These are phyloP conservation scores for Pyricularia pennisetigena DNA, from an alignment of 2,329 filamentous ascomycete species.

Conservation along the genomic window DNA sequence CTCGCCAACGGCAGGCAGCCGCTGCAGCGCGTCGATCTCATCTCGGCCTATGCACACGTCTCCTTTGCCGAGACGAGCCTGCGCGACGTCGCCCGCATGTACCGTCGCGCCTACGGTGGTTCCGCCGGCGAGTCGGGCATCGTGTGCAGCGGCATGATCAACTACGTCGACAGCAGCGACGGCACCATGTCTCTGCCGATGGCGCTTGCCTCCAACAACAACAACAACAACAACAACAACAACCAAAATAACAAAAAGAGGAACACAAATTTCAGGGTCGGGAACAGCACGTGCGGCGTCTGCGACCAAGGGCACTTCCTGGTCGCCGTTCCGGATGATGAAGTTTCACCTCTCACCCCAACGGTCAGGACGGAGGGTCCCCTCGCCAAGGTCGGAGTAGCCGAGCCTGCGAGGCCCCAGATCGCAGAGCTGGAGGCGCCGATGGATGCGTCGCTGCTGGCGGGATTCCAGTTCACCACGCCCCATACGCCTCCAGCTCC, in stretches of 20 bases:
- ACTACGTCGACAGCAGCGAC: conserved; percentile 5
- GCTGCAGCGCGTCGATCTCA: conserved; percentile 39
- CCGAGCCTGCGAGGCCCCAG: neutral
- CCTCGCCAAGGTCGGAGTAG: neutral
- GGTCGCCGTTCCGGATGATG: neutral
- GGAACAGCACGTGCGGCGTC: conserved; percentile 1
- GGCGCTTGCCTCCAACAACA: conserved; percentile 7
- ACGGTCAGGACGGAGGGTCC: neutral
- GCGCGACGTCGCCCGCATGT: conserved; percentile 44
- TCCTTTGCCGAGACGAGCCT: conserved; percentile 38
- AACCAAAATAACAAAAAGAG: conserved; percentile 1
- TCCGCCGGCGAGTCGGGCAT: conserved; percentile 34
- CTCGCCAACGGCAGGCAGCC: conserved; percentile 39
- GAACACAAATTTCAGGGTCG: neutral
- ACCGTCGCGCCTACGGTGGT: conserved; percentile 46
- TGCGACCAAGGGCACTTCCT: neutral
- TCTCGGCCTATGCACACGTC: conserved; percentile 47
- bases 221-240: conserved; percentile 1
- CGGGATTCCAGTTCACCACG: conserved; percentile 8
- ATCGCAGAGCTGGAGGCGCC: conserved; percentile 10
- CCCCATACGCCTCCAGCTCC: neutral
- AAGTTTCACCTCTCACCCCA: neutral
- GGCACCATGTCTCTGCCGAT: conserved; percentile 9
- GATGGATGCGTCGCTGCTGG: conserved; percentile 3
- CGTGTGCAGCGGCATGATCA: conserved; percentile 19